Evolutionary conservation across 768 basidiomycete genomes (phyloP), one percentile per base, ranked within the genome.

Genomic region (Termitomyces sp.): DNA sequence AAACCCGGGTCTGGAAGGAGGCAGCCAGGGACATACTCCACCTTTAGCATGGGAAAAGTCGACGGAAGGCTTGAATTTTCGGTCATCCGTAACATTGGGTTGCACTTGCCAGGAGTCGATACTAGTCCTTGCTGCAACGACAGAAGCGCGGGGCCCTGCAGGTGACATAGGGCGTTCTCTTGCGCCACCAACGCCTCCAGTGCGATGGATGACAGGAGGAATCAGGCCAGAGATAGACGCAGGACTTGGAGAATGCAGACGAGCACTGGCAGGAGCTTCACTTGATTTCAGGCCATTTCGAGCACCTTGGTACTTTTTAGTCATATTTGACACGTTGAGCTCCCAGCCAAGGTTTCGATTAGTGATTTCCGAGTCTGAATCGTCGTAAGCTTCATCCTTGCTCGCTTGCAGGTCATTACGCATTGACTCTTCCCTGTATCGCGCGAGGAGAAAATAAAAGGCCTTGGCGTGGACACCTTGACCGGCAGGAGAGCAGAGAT

Each of bases 381-480:
- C 54, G 49, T 57, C 62, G 47, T 32, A 57, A 46, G n/a, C 30
- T n/a, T 73, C 72, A 49, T 75, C 70, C 57, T 71, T 52, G 74
- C 79, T n/a, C 64, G 81, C 76, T 47, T 83, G 79, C 65, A 82
- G 75, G 64, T 84, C 68, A 51, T 68, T 73, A 38, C 66, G 69
- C 48, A 66, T 64, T 5, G 73, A 69, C 49, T 82, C 83, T 63
- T 92, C 86, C 58, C 89, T 83, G 65, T 92, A 90, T 69, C 82
- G 82, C 41, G 82, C 76, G 20, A 96, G 80, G 38, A 96, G 80
- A 67, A 88, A 92, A 67, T 94, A 96, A 70, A 94, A 94, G 0
- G 90, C 90, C 68, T 95, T 95, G 10, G 91, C 88, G 59, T 91
- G 81, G 9, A 83, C 81, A 13, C 88, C 89, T 52, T 81, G 74